phyloP scores from a whole-genome alignment of 225 moss, liverwort and hornwort genomes.

The Polytrichum formosum region DNA sequence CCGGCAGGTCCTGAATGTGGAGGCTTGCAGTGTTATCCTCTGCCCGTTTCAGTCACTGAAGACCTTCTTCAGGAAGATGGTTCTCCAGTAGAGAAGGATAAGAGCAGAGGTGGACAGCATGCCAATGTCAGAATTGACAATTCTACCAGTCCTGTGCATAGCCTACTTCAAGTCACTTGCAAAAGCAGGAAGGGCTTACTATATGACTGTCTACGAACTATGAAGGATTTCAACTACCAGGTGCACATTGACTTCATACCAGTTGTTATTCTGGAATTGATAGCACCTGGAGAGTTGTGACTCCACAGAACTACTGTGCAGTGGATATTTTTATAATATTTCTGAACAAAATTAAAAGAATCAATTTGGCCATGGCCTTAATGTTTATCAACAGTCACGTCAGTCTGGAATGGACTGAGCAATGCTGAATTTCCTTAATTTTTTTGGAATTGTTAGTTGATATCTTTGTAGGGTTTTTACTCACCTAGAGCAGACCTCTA shows the following conservation, averaged over 20 bases:
- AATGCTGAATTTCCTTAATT: too few relatives aligned
- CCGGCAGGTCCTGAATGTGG: constrained; percentile 31
- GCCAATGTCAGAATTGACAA: constrained; percentile 36
- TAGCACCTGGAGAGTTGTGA: too few relatives aligned
- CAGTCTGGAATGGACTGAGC: too few relatives aligned
- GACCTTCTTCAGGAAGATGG: constrained; percentile 49
- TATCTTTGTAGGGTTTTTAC: too few relatives aligned
- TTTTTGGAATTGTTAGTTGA: too few relatives aligned
- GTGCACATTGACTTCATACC: constrained; percentile 4
- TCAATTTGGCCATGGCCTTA: too few relatives aligned
- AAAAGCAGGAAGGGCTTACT: constrained; percentile 61
- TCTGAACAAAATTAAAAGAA: too few relatives aligned
- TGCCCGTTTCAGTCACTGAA: constrained; percentile 48
- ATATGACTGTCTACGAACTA: constrained; percentile 67
- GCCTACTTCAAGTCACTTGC: constrained; percentile 61
- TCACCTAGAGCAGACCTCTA: too few relatives aligned
- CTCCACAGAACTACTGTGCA: too few relatives aligned
- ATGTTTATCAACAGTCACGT: too few relatives aligned
- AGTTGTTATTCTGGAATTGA: too few relatives aligned
- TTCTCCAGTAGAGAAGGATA: constrained; percentile 11
- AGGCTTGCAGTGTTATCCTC: constrained; percentile 45
- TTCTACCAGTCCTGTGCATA: constrained; percentile 59
- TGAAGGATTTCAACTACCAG: constrained; percentile 58
- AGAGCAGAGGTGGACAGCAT: constrained; percentile 1
- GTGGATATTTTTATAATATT: too few relatives aligned